A percentile compares a stretch with the other conserved stretches of the same genome.
Evolutionary conservation across 2,329 filamentous ascomycete genomes (phyloP).

Genomic region (Colletotrichum costaricense): DNA sequence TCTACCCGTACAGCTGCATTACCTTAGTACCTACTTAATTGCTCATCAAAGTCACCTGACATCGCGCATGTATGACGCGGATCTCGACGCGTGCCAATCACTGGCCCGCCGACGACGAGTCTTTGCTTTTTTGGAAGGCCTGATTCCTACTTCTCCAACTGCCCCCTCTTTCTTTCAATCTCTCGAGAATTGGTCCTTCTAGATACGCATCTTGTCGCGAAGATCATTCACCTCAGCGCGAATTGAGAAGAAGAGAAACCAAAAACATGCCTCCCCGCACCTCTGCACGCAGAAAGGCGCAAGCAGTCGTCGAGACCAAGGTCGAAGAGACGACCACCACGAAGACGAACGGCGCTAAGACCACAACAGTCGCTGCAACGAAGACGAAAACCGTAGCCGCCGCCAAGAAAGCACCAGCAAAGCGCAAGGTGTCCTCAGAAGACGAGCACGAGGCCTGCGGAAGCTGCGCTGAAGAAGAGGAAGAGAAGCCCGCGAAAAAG

Average conservation of each 20-base stretch:
- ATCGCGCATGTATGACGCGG: slow-evolving; percentile 17
- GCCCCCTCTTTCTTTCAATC: too few species aligned
- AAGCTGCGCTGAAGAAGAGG: slow-evolving; percentile 37
- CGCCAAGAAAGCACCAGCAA: slow-evolving; percentile 38
- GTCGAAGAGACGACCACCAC: slow-evolving; percentile 38
- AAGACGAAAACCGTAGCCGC: slow-evolving; percentile 27
- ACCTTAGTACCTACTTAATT: neutral
- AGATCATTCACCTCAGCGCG: neutral
- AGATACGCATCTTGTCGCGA: neutral
- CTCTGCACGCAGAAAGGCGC: slow-evolving; percentile 46
- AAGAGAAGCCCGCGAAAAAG: slow-evolving; percentile 53
- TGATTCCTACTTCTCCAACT: neutral
- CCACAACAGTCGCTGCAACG: slow-evolving; percentile 17
- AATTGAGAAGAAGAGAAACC: neutral
- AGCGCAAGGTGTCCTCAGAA: slow-evolving; percentile 46
- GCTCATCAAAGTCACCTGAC: slow-evolving; percentile 28
- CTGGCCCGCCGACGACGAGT: neutral
- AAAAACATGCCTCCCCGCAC: slow-evolving; percentile 50
- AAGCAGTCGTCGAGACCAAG: slow-evolving; percentile 40
- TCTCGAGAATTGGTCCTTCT: neutral
- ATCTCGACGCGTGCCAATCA: slow-evolving; percentile 18
- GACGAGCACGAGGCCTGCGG: slow-evolving; percentile 40
- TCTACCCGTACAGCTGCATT: neutral
- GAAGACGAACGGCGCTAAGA: slow-evolving; percentile 25
- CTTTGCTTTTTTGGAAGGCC: slow-evolving; percentile 4